A percentile compares a stretch with the other conserved stretches of the same genome.
Evolutionary conservation across 345 rosid species (phyloP).

Genomic region (Gossypioides kirkii): DNA sequence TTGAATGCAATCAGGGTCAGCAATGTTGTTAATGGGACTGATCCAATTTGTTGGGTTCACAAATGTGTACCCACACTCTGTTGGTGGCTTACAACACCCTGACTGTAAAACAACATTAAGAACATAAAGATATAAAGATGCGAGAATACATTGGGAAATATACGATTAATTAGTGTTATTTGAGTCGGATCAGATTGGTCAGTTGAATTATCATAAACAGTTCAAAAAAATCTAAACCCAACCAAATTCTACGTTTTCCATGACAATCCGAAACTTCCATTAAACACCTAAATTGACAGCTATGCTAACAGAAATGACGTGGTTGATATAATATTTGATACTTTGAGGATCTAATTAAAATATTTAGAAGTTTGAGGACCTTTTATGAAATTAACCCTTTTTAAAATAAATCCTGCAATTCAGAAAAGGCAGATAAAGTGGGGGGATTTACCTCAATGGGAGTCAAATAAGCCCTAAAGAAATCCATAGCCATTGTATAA

Average conservation of each 20-base stretch:
- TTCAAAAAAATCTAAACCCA: too few relatives aligned
- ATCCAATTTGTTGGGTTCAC: slow-evolving; percentile 74
- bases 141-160: background rate
- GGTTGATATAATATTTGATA: too few relatives aligned
- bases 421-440: background rate
- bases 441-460: slow-evolving; percentile 65
- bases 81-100: slow-evolving; percentile 80
- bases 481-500: slow-evolving; percentile 70
- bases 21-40: slow-evolving; percentile 51
- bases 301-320: too few relatives aligned
- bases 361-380: too few relatives aligned
- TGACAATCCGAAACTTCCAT: too few relatives aligned
- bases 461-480: slow-evolving; percentile 67
- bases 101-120: slow-evolving; percentile 31
- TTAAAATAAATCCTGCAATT: background rate
- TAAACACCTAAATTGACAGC: too few relatives aligned
- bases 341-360: too few relatives aligned
- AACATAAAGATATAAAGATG: background rate
- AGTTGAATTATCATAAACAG: too few relatives aligned
- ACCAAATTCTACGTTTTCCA: too few relatives aligned
- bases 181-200: too few relatives aligned
- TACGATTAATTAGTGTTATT: too few relatives aligned
- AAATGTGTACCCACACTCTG: slow-evolving; percentile 58
- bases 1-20: slow-evolving; percentile 15
- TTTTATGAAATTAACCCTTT: too few relatives aligned